A percentile compares a stretch with the other conserved stretches of the same genome.
phyloP scores from a whole-genome alignment of 108 stramenopile species.

The Cyclotella sp. region DNA sequence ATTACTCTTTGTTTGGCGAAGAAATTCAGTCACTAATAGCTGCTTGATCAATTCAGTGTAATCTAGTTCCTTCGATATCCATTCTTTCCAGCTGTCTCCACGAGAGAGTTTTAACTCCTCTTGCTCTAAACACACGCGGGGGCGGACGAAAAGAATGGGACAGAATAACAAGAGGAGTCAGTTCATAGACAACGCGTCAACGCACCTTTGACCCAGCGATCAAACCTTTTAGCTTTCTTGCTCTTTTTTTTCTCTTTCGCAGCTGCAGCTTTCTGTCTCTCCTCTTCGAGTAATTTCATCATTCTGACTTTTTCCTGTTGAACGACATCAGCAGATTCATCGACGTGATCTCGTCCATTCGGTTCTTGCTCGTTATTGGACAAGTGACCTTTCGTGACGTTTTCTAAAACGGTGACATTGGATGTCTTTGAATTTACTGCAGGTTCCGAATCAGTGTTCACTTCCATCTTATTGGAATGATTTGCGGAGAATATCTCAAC shows the following conservation, averaged over 20 bases:
- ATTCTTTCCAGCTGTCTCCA: slow-evolving; percentile 31
- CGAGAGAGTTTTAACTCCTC: slow-evolving; percentile 29
- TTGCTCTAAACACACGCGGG: slow-evolving; percentile 13
- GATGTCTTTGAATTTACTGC: too few species aligned
- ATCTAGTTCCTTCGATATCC: slow-evolving; percentile 32
- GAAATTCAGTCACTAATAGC: slow-evolving; percentile 44
- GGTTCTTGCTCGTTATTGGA: neutral
- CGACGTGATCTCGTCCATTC: neutral
- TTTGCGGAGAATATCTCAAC: too few species aligned
- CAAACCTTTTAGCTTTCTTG: slow-evolving; percentile 40
- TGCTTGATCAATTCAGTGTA: slow-evolving; percentile 31
- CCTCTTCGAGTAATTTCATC: slow-evolving; percentile 27
- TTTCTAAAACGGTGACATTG: too few species aligned
- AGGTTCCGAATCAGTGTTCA: too few species aligned
- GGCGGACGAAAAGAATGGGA: too few species aligned
- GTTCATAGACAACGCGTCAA: too few species aligned
- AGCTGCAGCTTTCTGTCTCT: slow-evolving; percentile 23
- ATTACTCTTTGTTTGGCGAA: slow-evolving; percentile 35
- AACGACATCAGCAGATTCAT: slow-evolving; percentile 10
- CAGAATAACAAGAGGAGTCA: too few species aligned
- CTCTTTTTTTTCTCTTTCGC: slow-evolving; percentile 33
- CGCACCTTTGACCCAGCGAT: slow-evolving; percentile 20
- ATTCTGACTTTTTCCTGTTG: slow-evolving; percentile 26
- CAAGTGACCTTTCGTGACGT: too few species aligned
- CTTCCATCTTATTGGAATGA: too few species aligned